Evolutionary conservation across 2,329 filamentous ascomycete genomes (phyloP), one percentile per base, ranked within the genome.

Genomic region (Aspergillus sclerotialis): DNA sequence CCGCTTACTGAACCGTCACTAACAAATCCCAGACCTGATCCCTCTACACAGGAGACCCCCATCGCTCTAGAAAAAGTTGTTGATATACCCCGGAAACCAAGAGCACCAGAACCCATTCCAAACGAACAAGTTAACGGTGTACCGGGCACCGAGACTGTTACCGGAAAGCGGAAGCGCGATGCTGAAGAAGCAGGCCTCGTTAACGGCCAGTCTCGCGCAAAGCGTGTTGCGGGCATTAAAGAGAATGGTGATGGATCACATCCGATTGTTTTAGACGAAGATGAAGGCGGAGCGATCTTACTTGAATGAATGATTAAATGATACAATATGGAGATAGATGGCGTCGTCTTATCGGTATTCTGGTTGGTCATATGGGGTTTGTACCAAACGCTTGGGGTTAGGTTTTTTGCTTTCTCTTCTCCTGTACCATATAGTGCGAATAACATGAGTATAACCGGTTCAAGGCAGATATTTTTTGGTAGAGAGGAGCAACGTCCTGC

Each of bases 261-360:
- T 19, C 52, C 54, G 10, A 64, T 67, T 21, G 47, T 64, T 28
- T 36, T 80, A 9, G 73, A 75, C 31, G 73, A 67, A 33, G 51
- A 57, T 3, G 64, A 59, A n/a, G 69, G 66, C 35, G 80, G 79
- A 14, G 73, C 77, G 13, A 84, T 85, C 46, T 51, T 84, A 39
- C 84, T 87, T 52, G 63, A 79, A n/a, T n/a, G n/a, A n/a, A n/a
- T 37, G 76, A 80, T 55, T 78, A 56, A 71, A 42, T 32, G 15
- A 32, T 23, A 15, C 5, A 27, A 33, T n/a, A n/a, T n/a, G 11
- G 12, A 10, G 7, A 28, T 24, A 16, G 18, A 17, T n/a, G 23
- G 16, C 32, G 16, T 29, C 14, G 33, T 10, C 15, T 26, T 19
- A 19, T n/a, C n/a, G n/a, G n/a, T n/a, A n/a, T n/a, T n/a, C n/a